These are phyloP conservation scores for Sanghuangporus baumii DNA, from an alignment of 1,284 basidiomycete species.

Conservation along the genomic window DNA sequence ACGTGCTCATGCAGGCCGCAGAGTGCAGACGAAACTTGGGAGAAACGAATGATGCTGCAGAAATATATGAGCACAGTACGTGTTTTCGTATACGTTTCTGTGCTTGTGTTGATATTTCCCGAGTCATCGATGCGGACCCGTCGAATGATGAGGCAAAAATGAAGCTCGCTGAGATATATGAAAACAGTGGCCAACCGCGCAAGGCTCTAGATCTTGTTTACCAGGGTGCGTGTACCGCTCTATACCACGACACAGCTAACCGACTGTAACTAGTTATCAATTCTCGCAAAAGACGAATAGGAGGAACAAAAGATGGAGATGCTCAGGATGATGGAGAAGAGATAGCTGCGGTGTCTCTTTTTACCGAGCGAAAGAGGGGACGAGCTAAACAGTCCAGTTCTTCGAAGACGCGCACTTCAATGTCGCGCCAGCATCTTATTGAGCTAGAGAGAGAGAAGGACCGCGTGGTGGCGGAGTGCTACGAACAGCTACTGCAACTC, in stretches of 20 bases:
- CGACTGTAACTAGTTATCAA: constrained; percentile 49
- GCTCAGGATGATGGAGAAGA: constrained; percentile 22
- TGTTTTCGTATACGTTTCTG: constrained; percentile 5
- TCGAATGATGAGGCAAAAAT: constrained; percentile 78
- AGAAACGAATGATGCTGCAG: constrained; percentile 68
- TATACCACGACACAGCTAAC: neutral
- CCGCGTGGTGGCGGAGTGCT: constrained; percentile 49
- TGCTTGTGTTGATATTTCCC: constrained; percentile 4
- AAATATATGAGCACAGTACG: constrained; percentile 79
- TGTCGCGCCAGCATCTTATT: constrained; percentile 48
- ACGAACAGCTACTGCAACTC: constrained; percentile 42
- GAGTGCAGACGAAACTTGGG: constrained; percentile 71
- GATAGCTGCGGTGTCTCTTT: constrained; percentile 40
- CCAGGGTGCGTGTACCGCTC: constrained; percentile 51
- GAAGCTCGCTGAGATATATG: constrained; percentile 86
- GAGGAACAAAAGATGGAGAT: constrained; percentile 22
- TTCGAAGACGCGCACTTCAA: constrained; percentile 35
- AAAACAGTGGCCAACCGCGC: constrained; percentile 72
- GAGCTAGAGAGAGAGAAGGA: constrained; percentile 60
- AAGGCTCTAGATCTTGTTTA: constrained; percentile 85
- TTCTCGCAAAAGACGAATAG: constrained; percentile 48
- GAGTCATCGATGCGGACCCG: constrained; percentile 72
- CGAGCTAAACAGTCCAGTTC: constrained; percentile 31
- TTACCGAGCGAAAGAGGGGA: constrained; percentile 43
- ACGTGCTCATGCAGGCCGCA: constrained; percentile 65